A percentile compares a stretch with the other conserved stretches of the same genome.
Evolutionary conservation across 2,329 filamentous ascomycete genomes (phyloP).

Genomic region (Trichothecium roseum): DNA sequence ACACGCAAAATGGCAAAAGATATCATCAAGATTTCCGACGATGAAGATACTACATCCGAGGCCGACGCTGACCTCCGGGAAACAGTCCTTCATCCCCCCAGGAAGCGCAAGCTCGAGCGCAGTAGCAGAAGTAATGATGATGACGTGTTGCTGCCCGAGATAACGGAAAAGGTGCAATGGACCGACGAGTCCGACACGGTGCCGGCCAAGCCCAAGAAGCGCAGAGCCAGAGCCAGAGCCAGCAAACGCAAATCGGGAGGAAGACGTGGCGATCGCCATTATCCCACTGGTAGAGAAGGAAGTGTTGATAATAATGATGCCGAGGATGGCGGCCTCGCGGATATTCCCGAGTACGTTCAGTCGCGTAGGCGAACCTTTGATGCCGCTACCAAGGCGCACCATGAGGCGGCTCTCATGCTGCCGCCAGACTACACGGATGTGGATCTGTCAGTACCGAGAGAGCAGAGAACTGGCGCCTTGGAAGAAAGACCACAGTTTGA

Average conservation of each 20-base stretch:
- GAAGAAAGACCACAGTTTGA: constrained; percentile 62
- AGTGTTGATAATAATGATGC: no score
- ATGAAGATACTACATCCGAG: no score
- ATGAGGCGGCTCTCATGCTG: constrained; percentile 59
- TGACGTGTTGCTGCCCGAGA: no score
- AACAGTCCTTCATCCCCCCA: not conserved
- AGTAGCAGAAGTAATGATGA: no score
- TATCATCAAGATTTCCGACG: no score
- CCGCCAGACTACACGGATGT: constrained; percentile 71
- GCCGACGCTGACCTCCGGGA: not conserved
- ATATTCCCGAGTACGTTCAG: constrained; percentile 64
- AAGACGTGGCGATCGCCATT: constrained; percentile 22
- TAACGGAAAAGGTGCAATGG: constrained; percentile 37
- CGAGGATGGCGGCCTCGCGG: constrained; percentile 37
- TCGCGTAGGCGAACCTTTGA: constrained; percentile 63
- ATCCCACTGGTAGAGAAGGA: no score
- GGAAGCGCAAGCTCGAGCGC: constrained; percentile 27
- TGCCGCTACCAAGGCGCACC: constrained; percentile 42
- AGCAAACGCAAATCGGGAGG: constrained; percentile 29
- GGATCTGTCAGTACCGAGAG: constrained; percentile 39
- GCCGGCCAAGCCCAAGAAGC: constrained; percentile 55
- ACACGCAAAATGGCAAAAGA: no score
- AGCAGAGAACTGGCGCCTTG: constrained; percentile 32
- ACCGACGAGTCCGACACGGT: constrained; percentile 49
- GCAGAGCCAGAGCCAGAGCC: constrained; percentile 26